These are phyloP conservation scores for Vicia villosa DNA, from an alignment of 306 rosid genomes.

Conservation along the genomic window DNA sequence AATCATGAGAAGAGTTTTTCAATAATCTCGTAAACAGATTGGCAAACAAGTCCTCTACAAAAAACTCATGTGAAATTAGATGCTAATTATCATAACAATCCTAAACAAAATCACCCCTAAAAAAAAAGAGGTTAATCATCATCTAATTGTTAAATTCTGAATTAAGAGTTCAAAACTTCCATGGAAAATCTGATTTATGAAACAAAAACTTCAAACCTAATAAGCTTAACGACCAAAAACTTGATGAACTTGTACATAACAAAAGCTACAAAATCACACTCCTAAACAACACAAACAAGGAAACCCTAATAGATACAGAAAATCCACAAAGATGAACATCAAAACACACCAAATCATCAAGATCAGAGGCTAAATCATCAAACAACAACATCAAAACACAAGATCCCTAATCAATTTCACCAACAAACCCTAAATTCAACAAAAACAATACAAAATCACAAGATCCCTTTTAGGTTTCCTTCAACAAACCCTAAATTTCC, in stretches of 20 bases:
- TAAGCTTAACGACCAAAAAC: conserved; percentile 9
- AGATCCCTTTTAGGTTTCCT: conserved; percentile 24
- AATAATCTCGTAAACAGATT: neutral
- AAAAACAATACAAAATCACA: neutral
- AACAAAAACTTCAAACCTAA: neutral
- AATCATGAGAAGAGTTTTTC: conserved; percentile 28
- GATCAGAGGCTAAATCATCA: conserved; percentile 23
- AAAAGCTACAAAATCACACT: neutral
- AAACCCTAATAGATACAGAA: neutral
- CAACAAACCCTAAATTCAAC: conserved; percentile 11
- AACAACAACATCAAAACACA: neutral
- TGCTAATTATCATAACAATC: neutral
- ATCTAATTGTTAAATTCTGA: neutral
- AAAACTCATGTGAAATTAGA: conserved; percentile 2
- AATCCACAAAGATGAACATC: neutral
- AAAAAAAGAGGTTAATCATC: neutral
- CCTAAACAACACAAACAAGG: neutral
- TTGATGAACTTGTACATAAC: neutral
- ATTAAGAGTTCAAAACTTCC: conserved; percentile 2
- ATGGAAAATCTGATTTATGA: neutral
- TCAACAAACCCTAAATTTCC: conserved; percentile 9
- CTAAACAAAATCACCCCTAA: neutral
- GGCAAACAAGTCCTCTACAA: neutral
- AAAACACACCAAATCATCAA: conserved; percentile 30
- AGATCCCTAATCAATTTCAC: conserved; percentile 28